Evolutionary conservation across 352 stramenopile genomes (phyloP).

Genomic region (Globisporangium cylindrosporum): DNA sequence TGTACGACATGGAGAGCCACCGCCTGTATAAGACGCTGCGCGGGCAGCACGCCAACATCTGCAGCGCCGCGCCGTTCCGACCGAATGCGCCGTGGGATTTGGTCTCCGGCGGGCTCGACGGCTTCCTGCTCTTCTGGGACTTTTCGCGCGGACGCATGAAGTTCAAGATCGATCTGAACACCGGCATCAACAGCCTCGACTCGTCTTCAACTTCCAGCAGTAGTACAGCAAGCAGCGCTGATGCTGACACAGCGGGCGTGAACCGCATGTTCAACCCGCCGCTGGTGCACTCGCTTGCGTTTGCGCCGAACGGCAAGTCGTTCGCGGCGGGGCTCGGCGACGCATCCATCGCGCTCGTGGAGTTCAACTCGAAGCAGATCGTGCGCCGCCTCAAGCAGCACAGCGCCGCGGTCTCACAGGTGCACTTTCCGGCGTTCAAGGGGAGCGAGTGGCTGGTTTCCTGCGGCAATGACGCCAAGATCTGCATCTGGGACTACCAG

Average conservation of each 20-base stretch:
- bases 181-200: constrained; percentile 35
- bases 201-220: not conserved
- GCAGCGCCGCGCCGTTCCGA: constrained; percentile 61
- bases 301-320: constrained; percentile 59
- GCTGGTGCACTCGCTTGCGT: constrained; percentile 65
- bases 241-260: constrained; percentile 10
- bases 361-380: constrained; percentile 57
- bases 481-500: constrained; percentile 65
- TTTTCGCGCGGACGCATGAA: constrained; percentile 66
- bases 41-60: constrained; percentile 69
- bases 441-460: constrained; percentile 54
- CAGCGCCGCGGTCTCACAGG: constrained; percentile 50
- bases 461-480: constrained; percentile 61
- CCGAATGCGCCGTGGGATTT: constrained; percentile 73
- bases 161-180: constrained; percentile 68
- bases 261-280: constrained; percentile 78
- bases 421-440: constrained; percentile 58
- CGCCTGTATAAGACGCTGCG: constrained; percentile 62
- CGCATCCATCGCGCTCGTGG: constrained; percentile 54
- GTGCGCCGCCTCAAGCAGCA: constrained; percentile 51
- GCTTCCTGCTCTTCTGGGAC: constrained; percentile 73
- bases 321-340: constrained; percentile 68
- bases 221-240: not conserved
- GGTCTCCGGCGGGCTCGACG: constrained; percentile 69
- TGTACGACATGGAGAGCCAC: constrained; percentile 61